Conservation (phyloP, 2,329 filamentous ascomycete species). For the Periglandula ipomoeae region DNA sequence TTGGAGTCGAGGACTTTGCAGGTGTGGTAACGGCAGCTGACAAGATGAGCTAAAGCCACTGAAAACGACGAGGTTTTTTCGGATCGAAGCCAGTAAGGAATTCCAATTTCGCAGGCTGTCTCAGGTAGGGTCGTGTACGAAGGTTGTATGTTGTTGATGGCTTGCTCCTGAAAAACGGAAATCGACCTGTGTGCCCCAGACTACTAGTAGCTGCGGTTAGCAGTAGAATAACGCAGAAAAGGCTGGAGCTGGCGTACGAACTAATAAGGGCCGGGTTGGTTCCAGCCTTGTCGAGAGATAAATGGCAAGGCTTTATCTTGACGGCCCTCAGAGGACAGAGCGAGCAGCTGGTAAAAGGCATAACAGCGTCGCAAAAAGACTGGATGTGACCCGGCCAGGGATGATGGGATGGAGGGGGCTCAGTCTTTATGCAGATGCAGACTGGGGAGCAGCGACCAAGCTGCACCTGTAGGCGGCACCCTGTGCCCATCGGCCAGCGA, state of each 20-base stretch:
- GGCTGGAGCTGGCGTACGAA: no score
- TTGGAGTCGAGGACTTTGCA: background rate
- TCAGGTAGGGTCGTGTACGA: background rate
- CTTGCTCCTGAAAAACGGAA: background rate
- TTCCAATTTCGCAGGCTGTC: background rate
- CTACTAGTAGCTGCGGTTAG: background rate
- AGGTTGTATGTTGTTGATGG: background rate
- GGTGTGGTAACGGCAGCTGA: background rate
- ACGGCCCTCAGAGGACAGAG: background rate
- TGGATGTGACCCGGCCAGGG: slow-evolving; percentile 5
- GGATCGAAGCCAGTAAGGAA: background rate
- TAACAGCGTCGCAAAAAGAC: slow-evolving; percentile 1
- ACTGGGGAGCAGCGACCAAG: background rate
- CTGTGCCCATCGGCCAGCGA: background rate
- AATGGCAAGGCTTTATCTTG: background rate
- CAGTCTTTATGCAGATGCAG: slow-evolving; percentile 9
- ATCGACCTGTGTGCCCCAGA: background rate
- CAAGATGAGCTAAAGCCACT: background rate
- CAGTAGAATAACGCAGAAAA: background rate
- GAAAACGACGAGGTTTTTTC: background rate
- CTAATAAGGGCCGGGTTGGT: background rate
- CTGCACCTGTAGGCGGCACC: background rate
- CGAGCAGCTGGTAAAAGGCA: background rate
- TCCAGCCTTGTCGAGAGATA: background rate
- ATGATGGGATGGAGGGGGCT: slow-evolving; percentile 11